Evolutionary conservation across 768 basidiomycete species (phyloP).

Genomic region (Tylopilus intermedius): DNA sequence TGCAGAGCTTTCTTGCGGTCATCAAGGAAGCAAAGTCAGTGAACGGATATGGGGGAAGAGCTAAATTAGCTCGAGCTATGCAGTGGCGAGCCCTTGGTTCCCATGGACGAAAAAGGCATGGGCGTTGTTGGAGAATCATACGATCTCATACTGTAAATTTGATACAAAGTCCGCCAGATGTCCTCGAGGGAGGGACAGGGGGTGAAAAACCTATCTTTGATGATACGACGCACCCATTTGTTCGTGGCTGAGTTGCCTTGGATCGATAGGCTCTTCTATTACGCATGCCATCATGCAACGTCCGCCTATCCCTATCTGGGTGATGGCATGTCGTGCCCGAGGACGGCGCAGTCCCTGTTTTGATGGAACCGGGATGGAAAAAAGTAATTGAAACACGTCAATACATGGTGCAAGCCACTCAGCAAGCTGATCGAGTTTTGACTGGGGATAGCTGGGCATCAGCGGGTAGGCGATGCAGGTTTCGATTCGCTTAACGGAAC

Average conservation of each 20-base stretch:
- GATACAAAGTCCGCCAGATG: background rate
- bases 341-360: background rate
- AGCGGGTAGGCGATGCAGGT: background rate
- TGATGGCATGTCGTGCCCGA: background rate
- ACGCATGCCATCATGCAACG: background rate
- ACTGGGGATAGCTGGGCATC: background rate
- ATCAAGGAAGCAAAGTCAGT: conserved; percentile 12
- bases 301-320: background rate
- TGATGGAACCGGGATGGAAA: conserved; percentile 3
- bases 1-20: conserved; percentile 6
- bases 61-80: conserved; percentile 3
- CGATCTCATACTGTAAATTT: background rate
- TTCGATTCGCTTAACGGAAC: background rate
- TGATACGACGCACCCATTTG: background rate
- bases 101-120: background rate
- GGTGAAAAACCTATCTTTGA: background rate
- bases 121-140: background rate
- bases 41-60: background rate
- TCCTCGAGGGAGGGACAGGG: background rate
- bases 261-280: background rate
- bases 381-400: background rate
- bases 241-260: background rate
- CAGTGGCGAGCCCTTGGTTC: background rate
- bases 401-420: background rate
- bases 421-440: background rate